Evolutionary conservation across 2,329 filamentous ascomycete species (phyloP), one percentile per base, ranked within the genome.

Genomic region (Exserohilum rostratum): DNA sequence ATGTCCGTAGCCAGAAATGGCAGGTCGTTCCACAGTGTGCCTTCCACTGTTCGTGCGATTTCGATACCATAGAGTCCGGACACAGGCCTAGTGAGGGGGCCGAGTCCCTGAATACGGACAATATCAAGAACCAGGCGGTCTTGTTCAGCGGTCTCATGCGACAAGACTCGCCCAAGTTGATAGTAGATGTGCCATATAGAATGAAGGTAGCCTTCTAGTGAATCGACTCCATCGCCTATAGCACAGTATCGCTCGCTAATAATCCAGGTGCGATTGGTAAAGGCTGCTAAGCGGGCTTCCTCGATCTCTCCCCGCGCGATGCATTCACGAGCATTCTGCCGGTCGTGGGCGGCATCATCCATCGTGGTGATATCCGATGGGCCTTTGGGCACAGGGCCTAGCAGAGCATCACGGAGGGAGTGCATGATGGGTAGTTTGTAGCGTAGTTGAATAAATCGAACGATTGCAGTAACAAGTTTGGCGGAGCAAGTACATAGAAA

Each of bases 1-100:
- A 58, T 55, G 30, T 58, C 55, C 12, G 50, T 52, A 6, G 31
- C 57, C 18, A 60, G 17, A 35, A 57, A 57, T 6, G 50, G 57
- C 7, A 60, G 22, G 29, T 60, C 57, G 20, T 54, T 57, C 46
- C 50, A 60, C 5, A 60, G 46, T 6, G 57, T 60, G 46, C 57
- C 57, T 22, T 55, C 33, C 12, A 49, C 39, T 44, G 53, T 57
- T 33, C 53, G 44, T 5, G 54, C 57, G 17, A 57, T 57, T 25
- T 60, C 51, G 15, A 60, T 50, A 6, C 57, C 57, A 33, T 53
- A 60, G 5, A 22, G 7, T 12, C 54, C 57, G n/a, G 40, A 20
- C 5, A 55, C 54, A 27, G 54, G 54, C 20, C 54, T 52, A 17
- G 54, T 53, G 18, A 60, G 43, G 10, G 46, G 55, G 6, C 55